These are phyloP conservation scores for Teratosphaeria nubilosa DNA, from an alignment of 2,329 filamentous ascomycete genomes.

Conservation along the genomic window DNA sequence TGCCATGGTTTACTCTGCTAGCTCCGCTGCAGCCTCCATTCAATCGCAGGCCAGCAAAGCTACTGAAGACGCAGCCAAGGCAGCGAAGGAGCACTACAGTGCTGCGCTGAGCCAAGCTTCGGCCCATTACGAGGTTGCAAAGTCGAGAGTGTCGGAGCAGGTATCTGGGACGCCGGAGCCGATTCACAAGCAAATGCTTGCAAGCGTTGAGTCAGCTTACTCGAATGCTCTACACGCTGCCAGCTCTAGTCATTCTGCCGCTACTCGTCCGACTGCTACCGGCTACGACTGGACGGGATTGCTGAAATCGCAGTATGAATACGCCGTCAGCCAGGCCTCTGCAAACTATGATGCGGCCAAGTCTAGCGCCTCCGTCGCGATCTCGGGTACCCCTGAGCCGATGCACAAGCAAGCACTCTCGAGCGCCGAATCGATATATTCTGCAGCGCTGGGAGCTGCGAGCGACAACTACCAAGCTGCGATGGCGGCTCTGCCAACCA, in stretches of 20 bases:
- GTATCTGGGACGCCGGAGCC: slow-evolving; percentile 61
- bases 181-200: slow-evolving; percentile 57
- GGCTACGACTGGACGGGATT: neutral
- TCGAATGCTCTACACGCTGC: slow-evolving; percentile 55
- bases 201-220: slow-evolving; percentile 59
- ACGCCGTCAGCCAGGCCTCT: slow-evolving; percentile 56
- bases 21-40: slow-evolving; percentile 23
- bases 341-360: slow-evolving; percentile 59
- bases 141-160: slow-evolving; percentile 56
- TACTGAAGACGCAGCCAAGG: slow-evolving; percentile 35
- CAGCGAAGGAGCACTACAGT: slow-evolving; percentile 49
- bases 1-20: slow-evolving; percentile 27
- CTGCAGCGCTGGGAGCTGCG: slow-evolving; percentile 53
- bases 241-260: slow-evolving; percentile 10
- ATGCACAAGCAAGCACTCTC: slow-evolving; percentile 59
- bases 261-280: neutral
- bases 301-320: slow-evolving; percentile 45
- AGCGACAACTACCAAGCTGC: slow-evolving; percentile 10
- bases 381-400: slow-evolving; percentile 59
- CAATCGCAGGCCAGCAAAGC: slow-evolving; percentile 8
- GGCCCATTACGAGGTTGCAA: slow-evolving; percentile 58
- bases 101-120: slow-evolving; percentile 56
- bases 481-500: neutral
- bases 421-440: slow-evolving; percentile 59
- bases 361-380: slow-evolving; percentile 55